These are phyloP conservation scores for Ceratocystis colombiana DNA, from an alignment of 2,329 filamentous ascomycete species.

Conservation along the genomic window DNA sequence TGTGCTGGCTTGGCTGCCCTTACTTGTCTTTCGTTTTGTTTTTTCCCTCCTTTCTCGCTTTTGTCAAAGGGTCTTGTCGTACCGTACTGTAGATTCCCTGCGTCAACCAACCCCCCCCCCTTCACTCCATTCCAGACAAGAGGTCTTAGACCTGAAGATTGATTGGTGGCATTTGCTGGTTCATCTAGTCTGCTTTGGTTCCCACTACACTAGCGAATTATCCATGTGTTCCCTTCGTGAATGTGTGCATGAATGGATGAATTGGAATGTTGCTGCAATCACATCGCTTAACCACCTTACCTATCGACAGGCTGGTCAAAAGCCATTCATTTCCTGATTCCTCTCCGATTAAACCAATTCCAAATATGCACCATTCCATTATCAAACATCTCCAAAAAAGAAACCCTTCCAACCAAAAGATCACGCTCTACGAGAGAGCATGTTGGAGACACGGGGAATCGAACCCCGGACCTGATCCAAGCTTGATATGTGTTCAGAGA, in stretches of 20 bases:
- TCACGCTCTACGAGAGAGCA: background rate
- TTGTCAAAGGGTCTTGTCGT: background rate
- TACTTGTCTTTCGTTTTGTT: background rate
- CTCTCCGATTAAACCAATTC: too few relatives aligned
- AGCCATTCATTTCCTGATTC: too few relatives aligned
- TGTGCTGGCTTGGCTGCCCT: background rate
- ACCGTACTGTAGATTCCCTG: background rate
- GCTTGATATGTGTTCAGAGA: too few relatives aligned
- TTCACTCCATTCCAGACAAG: background rate
- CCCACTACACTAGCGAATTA: too few relatives aligned
- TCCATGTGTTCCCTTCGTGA: too few relatives aligned
- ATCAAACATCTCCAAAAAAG: background rate
- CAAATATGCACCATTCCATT: too few relatives aligned
- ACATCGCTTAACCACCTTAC: too few relatives aligned
- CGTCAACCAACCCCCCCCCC: background rate
- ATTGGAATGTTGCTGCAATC: too few relatives aligned
- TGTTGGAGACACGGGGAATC: constrained; percentile 26
- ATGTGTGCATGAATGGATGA: too few relatives aligned
- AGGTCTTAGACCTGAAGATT: background rate
- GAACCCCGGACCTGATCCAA: constrained; percentile 27
- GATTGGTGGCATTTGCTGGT: background rate
- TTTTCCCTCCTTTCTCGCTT: background rate
- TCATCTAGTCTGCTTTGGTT: background rate
- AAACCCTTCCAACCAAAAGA: background rate
- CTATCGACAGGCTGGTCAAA: too few relatives aligned